Base-by-base conservation (phyloP, 352 stramenopile genomes). In the Plasmopara viticola region DNA sequence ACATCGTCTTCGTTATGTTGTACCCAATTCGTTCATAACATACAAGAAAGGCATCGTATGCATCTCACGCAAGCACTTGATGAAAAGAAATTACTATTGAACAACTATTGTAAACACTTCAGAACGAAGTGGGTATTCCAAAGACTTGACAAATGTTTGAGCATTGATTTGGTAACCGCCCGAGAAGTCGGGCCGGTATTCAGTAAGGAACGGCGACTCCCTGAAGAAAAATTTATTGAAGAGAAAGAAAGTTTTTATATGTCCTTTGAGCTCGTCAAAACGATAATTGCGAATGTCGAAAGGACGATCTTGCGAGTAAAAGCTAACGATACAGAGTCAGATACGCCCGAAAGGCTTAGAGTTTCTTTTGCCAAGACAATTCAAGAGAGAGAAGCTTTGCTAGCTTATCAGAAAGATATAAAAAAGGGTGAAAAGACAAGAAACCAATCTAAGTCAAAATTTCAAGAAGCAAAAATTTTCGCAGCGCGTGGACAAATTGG, bases 1-100 rank as follows among this genome's bases (percentile, higher is more conserved):
- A 46, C 56, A 20, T 60, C 57, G 8, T 39, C 51, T 15, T 64
- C 62, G 10, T 56, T 60, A 12, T 57, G 14, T 13, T 78, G 77
- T 45, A 61, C 62, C 1, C 62, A 63, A 15, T 61, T 74, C 28
- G 57, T 56, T 5, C 70, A 80, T 9, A 64, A 80, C 42, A 59
- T 78, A 17, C 70, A 72, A 37, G 33, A 78, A 3, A 28, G 60
- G 29, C 70, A 78, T 28, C 63, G 74, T 9, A 39, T 20, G 0
- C 70, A 80, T 15, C 35, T 74, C 9, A 74, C 47, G 3, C 29
- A 55, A 12, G 46, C 57, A 10, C 56, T 80, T 5, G 64, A 71
- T 38, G 38, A 65, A 30, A 80, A 80, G 56, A 70, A 66, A 44
- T 6, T 8, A 1, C 25, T 80, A 10, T n/a, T 75, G 13, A 18